Evolutionary conservation across 108 stramenopile species (phyloP), one percentile per base, ranked within the genome.

Genomic region (Cyclotella sp.): DNA sequence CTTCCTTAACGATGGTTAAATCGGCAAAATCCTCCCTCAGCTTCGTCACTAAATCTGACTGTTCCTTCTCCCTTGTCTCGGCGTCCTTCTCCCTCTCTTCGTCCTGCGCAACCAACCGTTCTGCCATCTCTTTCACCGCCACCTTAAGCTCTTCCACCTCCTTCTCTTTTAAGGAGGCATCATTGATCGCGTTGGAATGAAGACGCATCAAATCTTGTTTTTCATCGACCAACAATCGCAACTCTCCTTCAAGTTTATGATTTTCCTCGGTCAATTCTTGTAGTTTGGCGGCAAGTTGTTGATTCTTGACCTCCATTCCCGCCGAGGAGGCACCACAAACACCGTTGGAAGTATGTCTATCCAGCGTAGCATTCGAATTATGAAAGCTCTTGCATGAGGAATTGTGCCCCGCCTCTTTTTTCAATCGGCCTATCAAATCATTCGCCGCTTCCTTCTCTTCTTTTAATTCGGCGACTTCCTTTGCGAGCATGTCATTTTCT

Each of bases 361-460:
- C 49, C 49, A 28, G 63, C 19, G 39, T 12, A 34, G 53, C 29
- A 60, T 9, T 46, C 11, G 2, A 65, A 59, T 0, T n/a, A 13
- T 63, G 63, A 14, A 18, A 24, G 11, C 41, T 39, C 42, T 3
- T 18, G 30, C 34, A 40, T 16, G 49, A 51, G 49, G 19, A 1
- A 19, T 51, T 19, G 49, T 51, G 49, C 8, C 21, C 74, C 42
- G 41, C 24, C 34, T 34, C 34, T 34, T 34, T 34, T 34, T 34
- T 34, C 43, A 54, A 67, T 0, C 26, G 21, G 0, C n/a, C 66
- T 45, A 83, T 77, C 21, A 83, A 43, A 70, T 83, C 82, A 21
- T 83, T 76, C 19, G 68, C 53, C 42, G 68, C 63, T 28, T 40
- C 60, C 40, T 83, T 83, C 29, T 83, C 82, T 28, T 73, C 72